A percentile compares a stretch with the other conserved stretches of the same genome.
phyloP scores from a whole-genome alignment of 1,284 basidiomycete species.

The Sporisorium sorghi region DNA sequence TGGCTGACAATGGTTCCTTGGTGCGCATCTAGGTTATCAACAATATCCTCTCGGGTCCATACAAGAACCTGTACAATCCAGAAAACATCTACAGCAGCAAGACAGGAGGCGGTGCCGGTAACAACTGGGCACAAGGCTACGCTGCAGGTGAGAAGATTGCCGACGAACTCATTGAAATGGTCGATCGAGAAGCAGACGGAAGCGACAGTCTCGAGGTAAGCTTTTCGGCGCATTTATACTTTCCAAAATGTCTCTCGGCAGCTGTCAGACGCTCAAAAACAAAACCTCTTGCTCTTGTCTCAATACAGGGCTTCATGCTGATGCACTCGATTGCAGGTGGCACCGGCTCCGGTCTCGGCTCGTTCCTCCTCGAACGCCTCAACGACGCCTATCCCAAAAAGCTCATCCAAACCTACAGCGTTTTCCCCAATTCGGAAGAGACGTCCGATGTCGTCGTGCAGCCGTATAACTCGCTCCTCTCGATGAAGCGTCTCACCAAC shows the following conservation, averaged over 20 bases:
- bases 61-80: conserved; percentile 94
- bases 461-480: conserved; percentile 95
- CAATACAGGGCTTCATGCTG: conserved; percentile 92
- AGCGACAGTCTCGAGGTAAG: conserved; percentile 94
- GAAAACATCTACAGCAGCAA: conserved; percentile 97
- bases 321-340: conserved; percentile 99
- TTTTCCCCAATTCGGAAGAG: conserved; percentile 83
- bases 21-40: conserved; percentile 82
- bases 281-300: background rate
- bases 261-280: background rate
- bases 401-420: conserved; percentile 98
- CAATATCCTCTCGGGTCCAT: conserved; percentile 90
- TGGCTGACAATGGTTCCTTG: background rate
- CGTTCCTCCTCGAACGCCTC: conserved; percentile 92
- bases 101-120: conserved; percentile 96
- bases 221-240: too few relatives aligned
- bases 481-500: conserved; percentile 91
- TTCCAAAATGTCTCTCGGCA: too few relatives aligned
- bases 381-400: conserved; percentile 99
- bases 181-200: conserved; percentile 97
- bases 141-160: conserved; percentile 87
- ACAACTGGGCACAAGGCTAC: conserved; percentile 97
- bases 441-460: conserved; percentile 76
- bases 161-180: conserved; percentile 99
- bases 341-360: conserved; percentile 96